A percentile compares a stretch with the other conserved stretches of the same genome.
phyloP scores from a whole-genome alignment of 371 early-diverging fungal genomes.

The Mucor circinelloides region DNA sequence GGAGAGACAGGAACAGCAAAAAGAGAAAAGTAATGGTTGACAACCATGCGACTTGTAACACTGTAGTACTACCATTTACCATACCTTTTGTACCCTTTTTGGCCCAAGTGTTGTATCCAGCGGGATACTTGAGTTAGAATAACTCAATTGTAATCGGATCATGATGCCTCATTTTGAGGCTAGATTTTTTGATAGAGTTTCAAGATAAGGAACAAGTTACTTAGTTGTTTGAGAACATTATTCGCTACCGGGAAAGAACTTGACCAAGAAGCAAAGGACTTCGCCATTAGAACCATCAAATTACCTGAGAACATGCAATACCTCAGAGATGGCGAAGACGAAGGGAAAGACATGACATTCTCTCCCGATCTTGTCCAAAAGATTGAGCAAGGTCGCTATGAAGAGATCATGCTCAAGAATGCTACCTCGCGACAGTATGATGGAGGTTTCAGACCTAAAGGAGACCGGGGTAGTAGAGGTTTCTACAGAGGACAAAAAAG shows the following conservation, averaged over 20 bases:
- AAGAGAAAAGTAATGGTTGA: too few species aligned
- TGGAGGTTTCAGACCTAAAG: constrained; percentile 13
- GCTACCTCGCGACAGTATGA: neutral
- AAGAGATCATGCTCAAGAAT: neutral
- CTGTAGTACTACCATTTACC: too few species aligned
- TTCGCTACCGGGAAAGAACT: constrained; percentile 1
- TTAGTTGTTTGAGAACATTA: too few species aligned
- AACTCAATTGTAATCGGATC: too few species aligned
- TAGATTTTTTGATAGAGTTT: too few species aligned
- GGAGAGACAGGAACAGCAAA: too few species aligned
- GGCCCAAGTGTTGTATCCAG: too few species aligned
- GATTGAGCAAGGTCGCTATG: constrained; percentile 4
- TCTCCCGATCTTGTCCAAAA: neutral
- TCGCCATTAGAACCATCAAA: constrained; percentile 6
- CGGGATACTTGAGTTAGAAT: too few species aligned
- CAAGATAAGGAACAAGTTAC: too few species aligned
- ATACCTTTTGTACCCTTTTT: too few species aligned
- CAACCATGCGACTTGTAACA: too few species aligned
- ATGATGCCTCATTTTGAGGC: too few species aligned
- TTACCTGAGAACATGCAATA: constrained; percentile 17
- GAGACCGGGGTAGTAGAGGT: neutral
- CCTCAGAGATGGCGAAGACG: constrained; percentile 6
- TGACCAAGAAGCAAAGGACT: constrained; percentile 12
- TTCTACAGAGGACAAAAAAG: neutral
- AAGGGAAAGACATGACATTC: neutral